phyloP scores from a whole-genome alignment of 1,139 yeast species.

The Geotrichum histeridarum region DNA sequence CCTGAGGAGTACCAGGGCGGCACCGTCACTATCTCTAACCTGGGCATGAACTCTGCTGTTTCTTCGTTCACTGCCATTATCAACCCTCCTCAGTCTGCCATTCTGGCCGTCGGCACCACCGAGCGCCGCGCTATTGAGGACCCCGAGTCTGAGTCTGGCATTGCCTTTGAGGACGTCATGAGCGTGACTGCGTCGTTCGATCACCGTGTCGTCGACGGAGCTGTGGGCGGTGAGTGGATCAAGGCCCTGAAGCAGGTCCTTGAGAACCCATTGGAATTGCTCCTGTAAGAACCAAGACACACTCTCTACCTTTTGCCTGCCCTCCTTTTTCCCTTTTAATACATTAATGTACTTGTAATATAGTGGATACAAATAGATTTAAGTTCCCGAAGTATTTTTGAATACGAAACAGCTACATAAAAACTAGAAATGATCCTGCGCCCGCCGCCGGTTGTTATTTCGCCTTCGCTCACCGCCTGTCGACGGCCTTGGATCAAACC shows the following conservation, averaged over 20 bases:
- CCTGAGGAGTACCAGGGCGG: constrained; percentile 99
- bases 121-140: constrained; percentile 93
- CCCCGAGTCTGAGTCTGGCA: constrained; percentile 82
- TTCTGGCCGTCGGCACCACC: constrained; percentile 88
- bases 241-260: constrained; percentile 83
- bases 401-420: too few relatives aligned
- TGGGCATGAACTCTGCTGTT: constrained; percentile 98
- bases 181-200: constrained; percentile 94
- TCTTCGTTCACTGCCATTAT: constrained; percentile 89
- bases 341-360: constrained; percentile 6
- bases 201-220: constrained; percentile 97
- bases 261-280: constrained; percentile 93
- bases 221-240: constrained; percentile 95
- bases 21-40: constrained; percentile 93
- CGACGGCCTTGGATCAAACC: not conserved
- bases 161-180: constrained; percentile 85
- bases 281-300: constrained; percentile 49
- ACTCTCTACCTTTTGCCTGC: not conserved
- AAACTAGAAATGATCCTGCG: not conserved
- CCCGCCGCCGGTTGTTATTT: not conserved
- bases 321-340: not conserved
- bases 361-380: not conserved
- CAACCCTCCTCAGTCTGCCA: constrained; percentile 95
- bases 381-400: too few relatives aligned
- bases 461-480: not conserved